phyloP scores from a whole-genome alignment of 371 early-diverging fungal genomes.

The Mucor piriformis region DNA sequence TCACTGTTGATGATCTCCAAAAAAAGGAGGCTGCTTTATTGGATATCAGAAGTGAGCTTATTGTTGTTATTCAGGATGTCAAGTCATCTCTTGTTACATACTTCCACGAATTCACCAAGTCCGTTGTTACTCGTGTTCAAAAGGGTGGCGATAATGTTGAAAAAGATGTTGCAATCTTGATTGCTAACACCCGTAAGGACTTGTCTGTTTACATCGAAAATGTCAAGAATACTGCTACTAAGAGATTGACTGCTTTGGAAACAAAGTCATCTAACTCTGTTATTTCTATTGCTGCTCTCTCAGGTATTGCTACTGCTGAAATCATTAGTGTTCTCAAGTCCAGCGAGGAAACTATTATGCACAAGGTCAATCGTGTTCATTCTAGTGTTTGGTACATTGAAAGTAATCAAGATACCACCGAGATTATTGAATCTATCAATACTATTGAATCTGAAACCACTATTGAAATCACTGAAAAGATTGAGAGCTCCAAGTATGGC shows the following conservation, averaged over 20 bases:
- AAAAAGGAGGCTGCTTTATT: conserved; percentile 32
- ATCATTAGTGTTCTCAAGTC: conserved; percentile 20
- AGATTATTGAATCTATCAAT: conserved; percentile 18
- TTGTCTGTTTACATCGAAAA: conserved; percentile 16
- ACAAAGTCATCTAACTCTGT: conserved; percentile 27
- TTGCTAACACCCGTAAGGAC: conserved; percentile 25
- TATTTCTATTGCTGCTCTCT: conserved; percentile 27
- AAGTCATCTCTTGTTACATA: conserved; percentile 23
- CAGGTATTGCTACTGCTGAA: conserved; percentile 32
- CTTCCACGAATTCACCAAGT: conserved; percentile 26
- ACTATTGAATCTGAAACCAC: conserved; percentile 26
- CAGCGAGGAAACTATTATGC: conserved; percentile 17
- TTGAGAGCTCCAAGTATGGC: conserved; percentile 24
- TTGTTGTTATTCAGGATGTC: conserved; percentile 22
- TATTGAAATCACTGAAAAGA: conserved; percentile 21
- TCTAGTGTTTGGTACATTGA: conserved; percentile 28
- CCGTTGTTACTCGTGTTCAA: conserved; percentile 22
- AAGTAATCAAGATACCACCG: conserved; percentile 18
- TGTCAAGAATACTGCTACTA: conserved; percentile 27
- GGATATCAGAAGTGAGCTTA: conserved; percentile 28
- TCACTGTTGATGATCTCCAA: conserved; percentile 25
- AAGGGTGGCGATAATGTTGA: conserved; percentile 31
- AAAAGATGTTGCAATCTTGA: conserved; percentile 28
- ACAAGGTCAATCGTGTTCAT: conserved; percentile 29
- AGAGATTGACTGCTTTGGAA: conserved; percentile 26